Percentiles rank a stretch among this genome's conserved stretches.
phyloP scores from a whole-genome alignment of 345 rosid genomes.

The Melastoma malabathricum region DNA sequence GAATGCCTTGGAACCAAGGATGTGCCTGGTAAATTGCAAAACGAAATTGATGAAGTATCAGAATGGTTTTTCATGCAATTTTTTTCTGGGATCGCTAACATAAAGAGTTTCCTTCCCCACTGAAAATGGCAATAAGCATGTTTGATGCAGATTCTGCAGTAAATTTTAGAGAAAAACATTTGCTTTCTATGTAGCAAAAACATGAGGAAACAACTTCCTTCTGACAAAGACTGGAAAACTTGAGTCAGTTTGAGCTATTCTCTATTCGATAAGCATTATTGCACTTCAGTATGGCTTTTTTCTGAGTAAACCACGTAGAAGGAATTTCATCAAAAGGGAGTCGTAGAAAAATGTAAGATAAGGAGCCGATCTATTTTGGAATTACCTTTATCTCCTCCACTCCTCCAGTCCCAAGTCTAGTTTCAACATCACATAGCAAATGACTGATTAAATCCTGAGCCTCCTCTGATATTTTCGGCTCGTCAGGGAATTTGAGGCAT shows the following conservation, averaged over 20 bases:
- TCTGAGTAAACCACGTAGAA: too few relatives aligned
- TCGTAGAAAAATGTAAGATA: background rate
- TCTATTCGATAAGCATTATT: background rate
- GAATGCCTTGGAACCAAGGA: constrained; percentile 62
- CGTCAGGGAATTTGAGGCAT: constrained; percentile 92
- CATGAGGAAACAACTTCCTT: background rate
- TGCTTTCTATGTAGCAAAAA: background rate
- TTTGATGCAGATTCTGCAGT: too few relatives aligned
- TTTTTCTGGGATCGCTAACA: too few relatives aligned
- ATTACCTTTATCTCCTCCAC: constrained; percentile 79
- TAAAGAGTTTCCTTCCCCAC: too few relatives aligned
- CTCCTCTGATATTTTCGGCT: constrained; percentile 70
- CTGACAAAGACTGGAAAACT: background rate
- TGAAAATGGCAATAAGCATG: too few relatives aligned
- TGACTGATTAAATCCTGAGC: constrained; percentile 78
- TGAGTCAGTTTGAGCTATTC: too few relatives aligned
- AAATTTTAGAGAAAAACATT: too few relatives aligned
- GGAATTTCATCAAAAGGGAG: background rate
- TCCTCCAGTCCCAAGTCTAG: constrained; percentile 82
- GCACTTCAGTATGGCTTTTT: too few relatives aligned
- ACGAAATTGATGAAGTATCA: background rate
- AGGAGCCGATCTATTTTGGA: background rate
- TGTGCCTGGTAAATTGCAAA: constrained; percentile 40
- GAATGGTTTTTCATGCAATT: too few relatives aligned
- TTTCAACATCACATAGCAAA: constrained; percentile 86